Evolutionary conservation across 257 asterid genomes (phyloP), one percentile per base, ranked within the genome.

Genomic region (Primulina huaijiensis): DNA sequence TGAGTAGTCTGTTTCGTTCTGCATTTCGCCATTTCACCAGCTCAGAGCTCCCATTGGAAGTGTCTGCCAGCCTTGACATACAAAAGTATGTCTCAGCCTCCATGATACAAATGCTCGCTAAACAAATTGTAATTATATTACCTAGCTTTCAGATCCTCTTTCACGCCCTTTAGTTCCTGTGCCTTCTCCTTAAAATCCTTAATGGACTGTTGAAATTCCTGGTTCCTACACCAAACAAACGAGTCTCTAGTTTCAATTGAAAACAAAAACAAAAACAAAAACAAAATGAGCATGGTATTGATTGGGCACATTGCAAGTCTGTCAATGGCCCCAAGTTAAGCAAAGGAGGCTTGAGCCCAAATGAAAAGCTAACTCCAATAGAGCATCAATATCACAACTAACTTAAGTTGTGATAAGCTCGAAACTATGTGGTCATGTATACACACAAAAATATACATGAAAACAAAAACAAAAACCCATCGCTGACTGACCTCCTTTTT

Each of bases 61-160:
- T 81, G 82, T 88, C 96, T 87, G 92, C 92, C 91, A 87, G 97
- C 93, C 89, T 92, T 90, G 97, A 92, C 97, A 92, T 92, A 92
- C 97, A 88, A 84, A 60, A 62, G 97, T 90, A 93, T 90, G 97
- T 82, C 97, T 92, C 92, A 92, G 96, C 98, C 94, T 74, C 74
- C 78, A 75, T 53, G 67, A 76, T 77, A 68, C 38, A 62, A 67
- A 66, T 55, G 46, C 38, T 57, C 46, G 20, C 64, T 30, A 46
- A 23, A 57, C 33, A 86, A 65, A 72, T 58, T 75, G 58, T 20
- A 56, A 72, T 34, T 20, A 62, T 33, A 72, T 61, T 74, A 93
- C 99, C 99, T 90, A 77, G 81, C 82, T 82, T 89, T 88, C 75
- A 90, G 78, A 74, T 80, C 89, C 78, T 93, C 97, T 78, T 81